Evolutionary conservation across 345 rosid genomes (phyloP), one percentile per base, ranked within the genome.

Genomic region (Eucalyptus paniculata): DNA sequence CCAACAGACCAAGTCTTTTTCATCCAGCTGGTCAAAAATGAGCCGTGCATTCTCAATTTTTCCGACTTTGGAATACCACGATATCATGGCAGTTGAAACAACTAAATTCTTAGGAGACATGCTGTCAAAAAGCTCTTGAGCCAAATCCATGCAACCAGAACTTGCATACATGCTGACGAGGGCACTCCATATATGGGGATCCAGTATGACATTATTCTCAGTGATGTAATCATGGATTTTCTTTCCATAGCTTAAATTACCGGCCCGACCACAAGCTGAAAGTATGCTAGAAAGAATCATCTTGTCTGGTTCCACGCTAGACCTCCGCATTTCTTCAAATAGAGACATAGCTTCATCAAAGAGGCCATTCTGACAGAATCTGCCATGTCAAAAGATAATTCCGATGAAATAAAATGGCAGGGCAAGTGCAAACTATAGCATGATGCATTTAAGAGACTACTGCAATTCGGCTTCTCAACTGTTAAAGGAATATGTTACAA

Each of bases 1-100:
- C 99, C 99, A 97, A 51, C 93, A 93, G 50, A 95, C 94, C 91
- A 96, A 92, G 89, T 94, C 96, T 91, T 92, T 94, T 85, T 88
- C 91, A 80, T 72, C 90, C 88, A 91, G 90, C 53, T 91, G 92
- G 90, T 95, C 91, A 89, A 95, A 95, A 88, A 95, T 89, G 88
- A 60, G 81, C 47, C 96, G 91, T 19, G 97, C 97, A 90, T 95
- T 94, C 11, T 94, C 89, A 26, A 95, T 88, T 88, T 91, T 91
- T 72, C 94, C 93, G n/a, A 90, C 93, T 91, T 92, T 94, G 7
- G 94, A 94, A 89, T 94, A 94, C 90, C 94, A 95, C 86, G 93
- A 93, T 77, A 96, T 95, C 93, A 96, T 93, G 87, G 94, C 92
- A 3, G 96, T 96, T 95, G 96, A 95, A 32, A 93, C 90, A 86